phyloP scores from a whole-genome alignment of 2,329 filamentous ascomycete genomes.

The Aspergillus sp. region DNA sequence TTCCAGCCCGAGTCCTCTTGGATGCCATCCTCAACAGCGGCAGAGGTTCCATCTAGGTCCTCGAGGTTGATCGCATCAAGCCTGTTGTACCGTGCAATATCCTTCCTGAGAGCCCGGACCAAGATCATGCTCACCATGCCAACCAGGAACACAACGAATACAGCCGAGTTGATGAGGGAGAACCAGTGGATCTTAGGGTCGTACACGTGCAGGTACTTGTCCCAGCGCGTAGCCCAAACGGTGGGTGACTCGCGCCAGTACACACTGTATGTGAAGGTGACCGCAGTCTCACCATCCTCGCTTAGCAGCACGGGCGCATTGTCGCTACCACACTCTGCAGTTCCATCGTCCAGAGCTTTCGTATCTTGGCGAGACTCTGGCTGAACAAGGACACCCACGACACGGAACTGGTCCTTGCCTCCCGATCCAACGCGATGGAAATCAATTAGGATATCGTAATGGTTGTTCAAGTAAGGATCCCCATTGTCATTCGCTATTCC shows the following conservation, averaged over 20 bases:
- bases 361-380: conserved; percentile 64
- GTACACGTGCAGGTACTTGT: conserved; percentile 96
- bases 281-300: conserved; percentile 56
- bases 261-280: conserved; percentile 87
- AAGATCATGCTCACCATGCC: conserved; percentile 91
- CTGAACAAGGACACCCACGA: conserved; percentile 86
- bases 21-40: conserved; percentile 74
- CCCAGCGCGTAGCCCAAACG: conserved; percentile 94
- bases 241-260: conserved; percentile 79
- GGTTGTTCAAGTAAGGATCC: conserved; percentile 70
- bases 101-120: conserved; percentile 79
- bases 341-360: conserved; percentile 43
- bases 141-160: conserved; percentile 87
- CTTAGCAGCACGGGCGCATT: conserved; percentile 57
- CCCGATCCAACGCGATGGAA: conserved; percentile 68
- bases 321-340: conserved; percentile 57
- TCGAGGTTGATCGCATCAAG: conserved; percentile 86
- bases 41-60: conserved; percentile 72
- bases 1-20: conserved; percentile 99
- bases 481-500: conserved; percentile 52
- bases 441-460: conserved; percentile 89
- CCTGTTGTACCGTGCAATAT: conserved; percentile 94
- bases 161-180: conserved; percentile 89
- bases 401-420: conserved; percentile 61
- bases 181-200: conserved; percentile 99